phyloP scores from a whole-genome alignment of 352 stramenopile genomes.

The Pythium graminicola region DNA sequence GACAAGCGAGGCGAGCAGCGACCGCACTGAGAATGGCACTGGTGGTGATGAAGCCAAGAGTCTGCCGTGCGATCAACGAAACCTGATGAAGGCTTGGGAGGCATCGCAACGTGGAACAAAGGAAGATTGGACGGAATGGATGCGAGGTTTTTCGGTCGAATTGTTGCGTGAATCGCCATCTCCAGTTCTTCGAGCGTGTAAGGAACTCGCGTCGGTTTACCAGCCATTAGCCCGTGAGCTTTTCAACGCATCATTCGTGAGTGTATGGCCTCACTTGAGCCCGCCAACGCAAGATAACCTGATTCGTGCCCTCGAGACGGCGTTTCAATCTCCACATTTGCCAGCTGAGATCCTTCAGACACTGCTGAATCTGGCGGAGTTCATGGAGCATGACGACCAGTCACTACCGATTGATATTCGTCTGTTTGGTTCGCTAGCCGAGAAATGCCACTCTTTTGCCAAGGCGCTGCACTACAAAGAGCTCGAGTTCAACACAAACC shows the following conservation, averaged over 20 bases:
- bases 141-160: constrained; percentile 95
- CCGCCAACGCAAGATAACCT: constrained; percentile 89
- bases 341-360: constrained; percentile 98
- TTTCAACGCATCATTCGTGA: constrained; percentile 99
- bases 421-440: constrained; percentile 93
- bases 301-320: constrained; percentile 91
- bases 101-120: constrained; percentile 78
- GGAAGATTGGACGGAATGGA: constrained; percentile 99
- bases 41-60: constrained; percentile 64
- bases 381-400: constrained; percentile 99
- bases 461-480: constrained; percentile 99
- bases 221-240: constrained; percentile 96
- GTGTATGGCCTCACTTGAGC: constrained; percentile 96
- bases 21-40: constrained; percentile 12
- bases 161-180: constrained; percentile 96
- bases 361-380: constrained; percentile 98
- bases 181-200: constrained; percentile 91
- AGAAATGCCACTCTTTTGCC: constrained; percentile 98
- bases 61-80: constrained; percentile 74
- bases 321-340: constrained; percentile 88
- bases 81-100: constrained; percentile 84
- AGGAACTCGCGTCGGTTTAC: constrained; percentile 96
- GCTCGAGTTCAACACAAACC: constrained; percentile 93
- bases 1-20: constrained; percentile 3
- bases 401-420: constrained; percentile 96